Conservation (phyloP, 2,329 filamentous ascomycete genomes). For the Aspergillus fumigatus region DNA sequence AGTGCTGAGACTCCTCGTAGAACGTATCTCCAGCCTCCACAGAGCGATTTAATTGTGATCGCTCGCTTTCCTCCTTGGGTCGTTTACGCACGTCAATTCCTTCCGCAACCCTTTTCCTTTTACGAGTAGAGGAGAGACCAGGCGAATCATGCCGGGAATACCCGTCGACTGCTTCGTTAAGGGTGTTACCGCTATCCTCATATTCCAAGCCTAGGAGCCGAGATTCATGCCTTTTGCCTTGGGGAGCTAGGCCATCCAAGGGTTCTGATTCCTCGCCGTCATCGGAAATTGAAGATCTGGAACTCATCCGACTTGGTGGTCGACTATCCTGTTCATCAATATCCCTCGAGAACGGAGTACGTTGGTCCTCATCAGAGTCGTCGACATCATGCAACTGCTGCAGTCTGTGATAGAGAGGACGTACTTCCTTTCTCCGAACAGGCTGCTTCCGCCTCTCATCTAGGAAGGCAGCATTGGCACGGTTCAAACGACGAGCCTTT, state of each 20-base stretch:
- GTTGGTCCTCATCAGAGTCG: conserved; percentile 83
- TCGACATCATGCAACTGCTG: conserved; percentile 68
- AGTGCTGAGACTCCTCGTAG: neutral
- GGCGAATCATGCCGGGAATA: conserved; percentile 31
- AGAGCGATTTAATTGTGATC: conserved; percentile 61
- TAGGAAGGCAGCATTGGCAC: conserved; percentile 59
- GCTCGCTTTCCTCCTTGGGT: conserved; percentile 77
- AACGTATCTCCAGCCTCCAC: conserved; percentile 49
- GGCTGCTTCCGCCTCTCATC: conserved; percentile 61
- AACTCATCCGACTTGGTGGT: conserved; percentile 66
- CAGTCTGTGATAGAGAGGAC: conserved; percentile 76
- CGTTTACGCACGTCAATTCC: conserved; percentile 70
- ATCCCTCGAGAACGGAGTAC: conserved; percentile 63
- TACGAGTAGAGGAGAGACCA: conserved; percentile 55
- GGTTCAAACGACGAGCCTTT: conserved; percentile 57
- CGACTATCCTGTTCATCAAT: conserved; percentile 84
- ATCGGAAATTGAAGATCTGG: conserved; percentile 49
- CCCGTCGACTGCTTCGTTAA: conserved; percentile 20
- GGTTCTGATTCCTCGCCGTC: conserved; percentile 28
- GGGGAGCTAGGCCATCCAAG: conserved; percentile 23
- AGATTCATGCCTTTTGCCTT: conserved; percentile 9
- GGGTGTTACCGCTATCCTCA: conserved; percentile 10
- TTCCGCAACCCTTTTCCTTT: conserved; percentile 69
- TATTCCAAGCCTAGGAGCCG: conserved; percentile 12
- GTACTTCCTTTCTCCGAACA: conserved; percentile 58